These are phyloP conservation scores for Allantophomopsis lycopodina DNA, from an alignment of 2,329 filamentous ascomycete genomes.

Conservation along the genomic window DNA sequence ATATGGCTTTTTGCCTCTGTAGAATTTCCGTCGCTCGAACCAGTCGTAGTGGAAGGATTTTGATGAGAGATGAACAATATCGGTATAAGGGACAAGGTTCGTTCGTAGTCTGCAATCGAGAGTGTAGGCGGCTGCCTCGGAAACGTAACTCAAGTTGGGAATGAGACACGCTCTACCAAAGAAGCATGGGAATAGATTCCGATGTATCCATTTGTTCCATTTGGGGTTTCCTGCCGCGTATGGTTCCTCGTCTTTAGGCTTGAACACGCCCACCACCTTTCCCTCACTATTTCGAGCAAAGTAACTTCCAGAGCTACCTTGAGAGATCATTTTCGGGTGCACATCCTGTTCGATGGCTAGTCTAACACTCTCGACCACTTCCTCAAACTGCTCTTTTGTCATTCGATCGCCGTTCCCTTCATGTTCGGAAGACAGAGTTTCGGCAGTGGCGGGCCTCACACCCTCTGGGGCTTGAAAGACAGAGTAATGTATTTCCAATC, in stretches of 20 bases:
- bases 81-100: constrained; percentile 89
- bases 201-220: constrained; percentile 99
- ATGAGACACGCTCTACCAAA: constrained; percentile 92
- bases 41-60: constrained; percentile 98
- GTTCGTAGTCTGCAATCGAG: constrained; percentile 83
- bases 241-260: constrained; percentile 97
- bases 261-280: constrained; percentile 95
- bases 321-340: constrained; percentile 90
- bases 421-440: constrained; percentile 47
- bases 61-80: constrained; percentile 85
- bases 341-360: constrained; percentile 79
- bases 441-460: constrained; percentile 63
- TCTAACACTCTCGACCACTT: constrained; percentile 79
- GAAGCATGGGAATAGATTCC: constrained; percentile 93
- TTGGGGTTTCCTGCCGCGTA: constrained; percentile 96
- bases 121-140: constrained; percentile 92
- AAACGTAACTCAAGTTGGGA: constrained; percentile 94
- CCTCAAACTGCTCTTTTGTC: constrained; percentile 72
- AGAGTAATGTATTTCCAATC: constrained; percentile 89
- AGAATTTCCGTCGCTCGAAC: constrained; percentile 83
- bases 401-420: constrained; percentile 48
- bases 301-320: constrained; percentile 95
- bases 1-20: constrained; percentile 73
- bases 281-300: constrained; percentile 87
- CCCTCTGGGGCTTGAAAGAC: constrained; percentile 92